phyloP scores from a whole-genome alignment of 768 basidiomycete species.

The Collybia sp. region DNA sequence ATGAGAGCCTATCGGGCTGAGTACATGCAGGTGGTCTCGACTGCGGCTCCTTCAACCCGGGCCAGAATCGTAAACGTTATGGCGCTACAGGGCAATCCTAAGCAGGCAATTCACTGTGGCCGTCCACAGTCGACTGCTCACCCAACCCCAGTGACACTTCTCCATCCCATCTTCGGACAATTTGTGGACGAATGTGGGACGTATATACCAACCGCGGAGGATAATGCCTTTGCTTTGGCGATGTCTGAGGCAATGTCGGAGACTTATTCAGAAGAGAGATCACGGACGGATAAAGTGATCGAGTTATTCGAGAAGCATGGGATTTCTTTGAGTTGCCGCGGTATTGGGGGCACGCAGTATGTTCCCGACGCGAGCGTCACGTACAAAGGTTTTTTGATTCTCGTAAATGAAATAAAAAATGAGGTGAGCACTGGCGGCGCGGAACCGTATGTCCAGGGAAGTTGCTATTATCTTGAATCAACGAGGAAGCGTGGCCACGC shows the following conservation, averaged over 20 bases:
- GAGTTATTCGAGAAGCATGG: slow-evolving; percentile 2
- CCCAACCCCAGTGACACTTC: slow-evolving; percentile 16
- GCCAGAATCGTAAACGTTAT: too few relatives aligned
- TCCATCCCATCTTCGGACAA: slow-evolving; percentile 14
- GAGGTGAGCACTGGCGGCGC: slow-evolving; percentile 3
- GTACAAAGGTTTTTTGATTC: too few relatives aligned
- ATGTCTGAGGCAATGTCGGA: background rate
- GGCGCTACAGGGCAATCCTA: too few relatives aligned
- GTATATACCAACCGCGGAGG: slow-evolving; percentile 3
- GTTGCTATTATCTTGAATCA: slow-evolving; percentile 11
- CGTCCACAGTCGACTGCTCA: too few relatives aligned
- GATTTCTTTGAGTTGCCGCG: background rate
- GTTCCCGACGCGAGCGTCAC: too few relatives aligned
- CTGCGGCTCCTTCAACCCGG: too few relatives aligned
- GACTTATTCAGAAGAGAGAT: background rate
- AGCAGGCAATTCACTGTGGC: too few relatives aligned
- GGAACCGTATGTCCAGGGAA: slow-evolving; percentile 13
- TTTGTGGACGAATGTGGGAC: slow-evolving; percentile 13
- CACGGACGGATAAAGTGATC: too few relatives aligned
- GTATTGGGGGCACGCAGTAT: too few relatives aligned
- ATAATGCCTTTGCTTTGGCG: slow-evolving; percentile 5
- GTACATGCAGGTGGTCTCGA: too few relatives aligned
- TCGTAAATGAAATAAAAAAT: slow-evolving; percentile 11
- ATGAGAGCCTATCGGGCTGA: too few relatives aligned
- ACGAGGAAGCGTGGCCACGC: background rate